phyloP scores from a whole-genome alignment of 2,329 filamentous ascomycete species.

The Aspergillus texensis region DNA sequence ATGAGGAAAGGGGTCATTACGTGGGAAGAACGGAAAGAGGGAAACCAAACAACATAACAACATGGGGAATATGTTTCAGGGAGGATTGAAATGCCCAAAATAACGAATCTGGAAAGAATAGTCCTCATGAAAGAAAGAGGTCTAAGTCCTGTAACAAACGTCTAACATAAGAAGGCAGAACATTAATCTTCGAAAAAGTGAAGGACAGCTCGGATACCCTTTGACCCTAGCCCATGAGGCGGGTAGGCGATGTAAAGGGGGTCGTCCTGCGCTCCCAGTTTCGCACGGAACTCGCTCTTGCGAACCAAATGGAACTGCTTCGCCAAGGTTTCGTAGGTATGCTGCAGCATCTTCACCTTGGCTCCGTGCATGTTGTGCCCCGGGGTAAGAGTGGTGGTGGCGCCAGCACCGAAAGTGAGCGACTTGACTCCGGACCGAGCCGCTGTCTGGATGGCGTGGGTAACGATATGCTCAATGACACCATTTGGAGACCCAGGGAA shows the following conservation, averaged over 20 bases:
- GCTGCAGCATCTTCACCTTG: conserved; percentile 77
- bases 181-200: conserved; percentile 76
- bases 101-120: neutral
- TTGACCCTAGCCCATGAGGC: conserved; percentile 77
- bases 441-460: conserved; percentile 67
- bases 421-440: conserved; percentile 61
- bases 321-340: conserved; percentile 79
- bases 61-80: conserved; percentile 8
- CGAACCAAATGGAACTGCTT: conserved; percentile 79
- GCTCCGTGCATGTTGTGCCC: conserved; percentile 81
- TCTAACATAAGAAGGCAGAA: neutral
- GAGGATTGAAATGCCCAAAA: neutral
- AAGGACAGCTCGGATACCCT: conserved; percentile 81
- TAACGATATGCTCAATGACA: conserved; percentile 81
- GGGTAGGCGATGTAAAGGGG: conserved; percentile 90
- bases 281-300: conserved; percentile 88
- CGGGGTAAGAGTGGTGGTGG: conserved; percentile 70
- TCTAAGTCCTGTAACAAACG: neutral
- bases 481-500: conserved; percentile 86
- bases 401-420: conserved; percentile 87
- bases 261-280: conserved; percentile 83
- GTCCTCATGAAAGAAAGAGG: neutral
- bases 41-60: neutral
- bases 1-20: neutral
- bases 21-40: neutral